Percentiles rank a stretch among this genome's conserved stretches.
These are phyloP conservation scores for Yarrowia divulgata DNA, from an alignment of 805 yeast genomes.

Conservation along the genomic window DNA sequence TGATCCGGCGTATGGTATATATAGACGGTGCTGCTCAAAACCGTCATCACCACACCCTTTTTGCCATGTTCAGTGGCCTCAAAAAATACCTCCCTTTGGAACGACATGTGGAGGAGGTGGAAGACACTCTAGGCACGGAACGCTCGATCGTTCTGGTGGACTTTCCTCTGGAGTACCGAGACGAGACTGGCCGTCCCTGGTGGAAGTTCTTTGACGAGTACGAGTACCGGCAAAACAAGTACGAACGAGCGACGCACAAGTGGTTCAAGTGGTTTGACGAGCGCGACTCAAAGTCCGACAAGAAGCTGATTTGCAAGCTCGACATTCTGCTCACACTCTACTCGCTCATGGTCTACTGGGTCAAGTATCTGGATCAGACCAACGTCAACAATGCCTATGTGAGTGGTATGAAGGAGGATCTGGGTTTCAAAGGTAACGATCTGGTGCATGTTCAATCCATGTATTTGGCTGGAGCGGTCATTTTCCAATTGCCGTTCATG, in stretches of 20 bases:
- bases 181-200: slow-evolving; percentile 17
- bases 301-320: slow-evolving; percentile 57
- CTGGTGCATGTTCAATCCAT: slow-evolving; percentile 70
- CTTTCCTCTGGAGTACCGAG: slow-evolving; percentile 12
- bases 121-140: neutral
- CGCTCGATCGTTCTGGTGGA: neutral
- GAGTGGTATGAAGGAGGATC: slow-evolving; percentile 67
- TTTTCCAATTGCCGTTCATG: slow-evolving; percentile 70
- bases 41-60: no score
- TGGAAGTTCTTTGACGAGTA: slow-evolving; percentile 50
- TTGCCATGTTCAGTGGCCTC: no score
- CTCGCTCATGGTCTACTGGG: slow-evolving; percentile 63
- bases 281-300: slow-evolving; percentile 57
- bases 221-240: slow-evolving; percentile 25
- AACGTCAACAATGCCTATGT: slow-evolving; percentile 82
- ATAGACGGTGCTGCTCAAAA: neutral
- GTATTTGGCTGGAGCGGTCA: slow-evolving; percentile 72
- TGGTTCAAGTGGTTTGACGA: slow-evolving; percentile 61
- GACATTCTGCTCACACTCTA: slow-evolving; percentile 63
- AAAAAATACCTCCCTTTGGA: neutral
- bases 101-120: slow-evolving; percentile 8
- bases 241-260: slow-evolving; percentile 8
- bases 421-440: slow-evolving; percentile 63
- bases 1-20: neutral
- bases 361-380: slow-evolving; percentile 65